Evolutionary conservation across 306 rosid genomes (phyloP).

Genomic region (Castanea sativa): DNA sequence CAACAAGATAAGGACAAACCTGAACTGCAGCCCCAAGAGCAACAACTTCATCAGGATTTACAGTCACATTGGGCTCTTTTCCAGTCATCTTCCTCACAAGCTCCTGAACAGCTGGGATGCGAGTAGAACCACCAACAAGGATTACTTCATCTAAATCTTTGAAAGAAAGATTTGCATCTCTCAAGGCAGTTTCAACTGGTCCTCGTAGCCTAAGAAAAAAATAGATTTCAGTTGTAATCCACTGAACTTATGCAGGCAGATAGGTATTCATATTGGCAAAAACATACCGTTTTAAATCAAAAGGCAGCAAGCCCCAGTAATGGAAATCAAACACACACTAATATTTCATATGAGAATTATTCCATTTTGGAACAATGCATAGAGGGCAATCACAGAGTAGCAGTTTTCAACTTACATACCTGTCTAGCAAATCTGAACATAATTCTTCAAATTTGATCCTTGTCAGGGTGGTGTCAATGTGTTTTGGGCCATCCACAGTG

Average conservation of each 20-base stretch:
- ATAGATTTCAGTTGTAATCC: no score
- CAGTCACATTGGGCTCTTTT: conserved; percentile 87
- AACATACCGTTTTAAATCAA: not conserved
- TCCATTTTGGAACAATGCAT: no score
- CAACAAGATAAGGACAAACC: conserved; percentile 33
- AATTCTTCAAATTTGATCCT: conserved; percentile 92
- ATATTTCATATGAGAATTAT: no score
- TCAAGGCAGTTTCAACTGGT: conserved; percentile 82
- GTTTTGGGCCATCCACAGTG: conserved; percentile 93
- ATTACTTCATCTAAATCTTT: conserved; percentile 88
- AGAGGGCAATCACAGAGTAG: not conserved
- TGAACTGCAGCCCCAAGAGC: conserved; percentile 96
- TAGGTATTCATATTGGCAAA: no score
- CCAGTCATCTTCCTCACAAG: conserved; percentile 86
- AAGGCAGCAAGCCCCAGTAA: not conserved
- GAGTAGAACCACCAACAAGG: conserved; percentile 93
- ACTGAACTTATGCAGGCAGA: no score
- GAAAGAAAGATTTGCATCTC: conserved; percentile 85
- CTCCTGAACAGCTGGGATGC: conserved; percentile 90
- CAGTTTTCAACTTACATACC: conserved; percentile 39
- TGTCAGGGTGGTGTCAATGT: conserved; percentile 83
- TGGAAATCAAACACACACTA: no score
- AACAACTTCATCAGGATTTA: conserved; percentile 97
- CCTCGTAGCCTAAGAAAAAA: conserved; percentile 48
- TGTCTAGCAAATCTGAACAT: conserved; percentile 84